Evolutionary conservation across 441 rosid genomes (phyloP).

Genomic region (Breynia disticha): DNA sequence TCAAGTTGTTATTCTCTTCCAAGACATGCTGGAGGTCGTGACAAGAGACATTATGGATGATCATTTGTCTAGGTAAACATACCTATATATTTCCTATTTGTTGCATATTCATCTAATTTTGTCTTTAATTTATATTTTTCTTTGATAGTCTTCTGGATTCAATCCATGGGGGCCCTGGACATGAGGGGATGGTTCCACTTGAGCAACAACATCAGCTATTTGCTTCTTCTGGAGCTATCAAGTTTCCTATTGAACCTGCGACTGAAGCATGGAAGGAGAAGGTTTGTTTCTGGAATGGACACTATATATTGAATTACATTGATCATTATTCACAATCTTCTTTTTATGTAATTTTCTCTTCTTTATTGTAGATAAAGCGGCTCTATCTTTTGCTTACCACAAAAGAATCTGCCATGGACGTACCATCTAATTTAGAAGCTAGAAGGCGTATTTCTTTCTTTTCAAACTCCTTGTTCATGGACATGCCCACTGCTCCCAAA

Average conservation of each 20-base stretch:
- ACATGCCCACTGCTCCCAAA: conserved; percentile 96
- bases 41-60: conserved; percentile 91
- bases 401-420: conserved; percentile 99
- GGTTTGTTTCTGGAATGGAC: conserved; percentile 28
- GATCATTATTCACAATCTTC: not conserved
- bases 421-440: conserved; percentile 98
- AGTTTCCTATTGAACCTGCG: conserved; percentile 57
- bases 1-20: conserved; percentile 89
- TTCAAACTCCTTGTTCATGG: conserved; percentile 98
- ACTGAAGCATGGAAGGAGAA: conserved; percentile 98
- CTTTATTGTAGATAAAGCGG: conserved; percentile 63
- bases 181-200: conserved; percentile 55
- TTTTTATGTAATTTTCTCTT: not conserved
- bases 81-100: conserved; percentile 13
- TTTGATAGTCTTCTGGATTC: conserved; percentile 62
- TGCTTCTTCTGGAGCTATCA: conserved; percentile 91
- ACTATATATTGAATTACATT: not conserved
- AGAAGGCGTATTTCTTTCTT: conserved; percentile 97
- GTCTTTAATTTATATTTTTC: conserved; percentile 17
- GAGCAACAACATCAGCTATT: conserved; percentile 70
- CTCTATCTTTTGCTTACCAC: conserved; percentile 84
- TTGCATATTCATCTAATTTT: conserved; percentile 3
- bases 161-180: conserved; percentile 55
- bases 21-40: conserved; percentile 98
- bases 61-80: conserved; percentile 48